Evolutionary conservation across 1,284 basidiomycete species (phyloP).

Genomic region (Trichosporon sp.): DNA sequence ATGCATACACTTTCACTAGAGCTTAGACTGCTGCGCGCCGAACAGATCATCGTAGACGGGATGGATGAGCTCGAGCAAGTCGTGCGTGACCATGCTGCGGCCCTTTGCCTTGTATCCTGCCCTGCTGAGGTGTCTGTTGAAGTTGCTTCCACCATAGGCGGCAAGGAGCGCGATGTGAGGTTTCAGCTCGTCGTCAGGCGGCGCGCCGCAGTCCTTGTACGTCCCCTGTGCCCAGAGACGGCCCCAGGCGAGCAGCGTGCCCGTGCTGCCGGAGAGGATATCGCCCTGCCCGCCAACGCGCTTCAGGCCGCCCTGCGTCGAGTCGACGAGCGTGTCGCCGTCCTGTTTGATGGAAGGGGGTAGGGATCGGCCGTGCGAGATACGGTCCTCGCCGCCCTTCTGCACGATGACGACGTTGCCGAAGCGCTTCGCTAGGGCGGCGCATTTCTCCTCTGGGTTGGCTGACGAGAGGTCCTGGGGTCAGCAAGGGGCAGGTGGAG

Average conservation of each 20-base stretch:
- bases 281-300: conserved; percentile 95
- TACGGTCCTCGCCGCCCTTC: conserved; percentile 66
- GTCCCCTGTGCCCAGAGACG: conserved; percentile 79
- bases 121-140: conserved; percentile 76
- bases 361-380: conserved; percentile 47
- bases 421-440: conserved; percentile 62
- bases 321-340: conserved; percentile 15
- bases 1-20: conserved; percentile 17
- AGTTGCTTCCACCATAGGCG: conserved; percentile 78
- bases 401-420: conserved; percentile 88
- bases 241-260: conserved; percentile 88
- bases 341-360: conserved; percentile 11
- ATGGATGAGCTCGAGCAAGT: conserved; percentile 74
- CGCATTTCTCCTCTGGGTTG: conserved; percentile 55
- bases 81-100: conserved; percentile 79
- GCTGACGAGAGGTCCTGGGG: conserved; percentile 50
- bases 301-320: conserved; percentile 68
- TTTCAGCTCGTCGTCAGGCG: conserved; percentile 52
- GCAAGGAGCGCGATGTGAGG: conserved; percentile 70
- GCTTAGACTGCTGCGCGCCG: conserved; percentile 44
- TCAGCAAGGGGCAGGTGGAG: too few relatives aligned
- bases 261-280: conserved; percentile 78
- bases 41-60: conserved; percentile 69
- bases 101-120: conserved; percentile 69
- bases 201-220: conserved; percentile 56